Evolutionary conservation across 208 protist species (phyloP), one percentile per base, ranked within the genome.

Genomic region (Acanthamoeba triangularis): DNA sequence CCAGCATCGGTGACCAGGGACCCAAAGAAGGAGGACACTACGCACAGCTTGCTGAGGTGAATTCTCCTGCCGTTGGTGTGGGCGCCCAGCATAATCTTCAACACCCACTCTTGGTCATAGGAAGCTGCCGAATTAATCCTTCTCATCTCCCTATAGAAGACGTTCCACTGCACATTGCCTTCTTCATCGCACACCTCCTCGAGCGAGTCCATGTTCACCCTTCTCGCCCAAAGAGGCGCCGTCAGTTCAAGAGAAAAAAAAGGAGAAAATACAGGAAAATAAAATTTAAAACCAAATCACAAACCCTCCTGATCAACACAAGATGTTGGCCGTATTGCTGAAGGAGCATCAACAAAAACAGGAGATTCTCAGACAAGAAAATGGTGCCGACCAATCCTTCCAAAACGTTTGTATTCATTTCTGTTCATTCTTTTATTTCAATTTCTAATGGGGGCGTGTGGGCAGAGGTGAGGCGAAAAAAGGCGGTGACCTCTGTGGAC

Each of bases 261-360:
- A 78, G 41, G 13, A 78, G 69, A 41, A 44, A 78, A 78, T n/a
- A n/a, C n/a, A 72, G 10, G 28, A 28, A 28, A 61, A 61, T n/a
- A n/a, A 74, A 74, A 37, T n/a, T n/a, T n/a, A 4, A 74, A 84
- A 6, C 0, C 20, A 35, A n/a, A 72, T 28, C 33, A 2, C 54
- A 13, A 23, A 44, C n/a, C n/a, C 76, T 5, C 2, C 33, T 30
- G 0, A 28, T 65, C 25, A 1, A 10, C 20, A 67, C 61, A 93
- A 76, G 28, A 94, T 94, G 91, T 23, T 94, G 41, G 63, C 91
- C 30, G 91, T 85, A 28, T 67, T 94, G 25, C 54, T 94, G 69
- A 94, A 94, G 91, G 91, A 94, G 49, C 91, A 94, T 37, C 91
- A 94, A 94, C 63, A 94, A 23, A 94, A 94, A 69, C 91, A 94